These are phyloP conservation scores for Fraxinus sp. DNA, from an alignment of 305 asterid species.

Conservation along the genomic window DNA sequence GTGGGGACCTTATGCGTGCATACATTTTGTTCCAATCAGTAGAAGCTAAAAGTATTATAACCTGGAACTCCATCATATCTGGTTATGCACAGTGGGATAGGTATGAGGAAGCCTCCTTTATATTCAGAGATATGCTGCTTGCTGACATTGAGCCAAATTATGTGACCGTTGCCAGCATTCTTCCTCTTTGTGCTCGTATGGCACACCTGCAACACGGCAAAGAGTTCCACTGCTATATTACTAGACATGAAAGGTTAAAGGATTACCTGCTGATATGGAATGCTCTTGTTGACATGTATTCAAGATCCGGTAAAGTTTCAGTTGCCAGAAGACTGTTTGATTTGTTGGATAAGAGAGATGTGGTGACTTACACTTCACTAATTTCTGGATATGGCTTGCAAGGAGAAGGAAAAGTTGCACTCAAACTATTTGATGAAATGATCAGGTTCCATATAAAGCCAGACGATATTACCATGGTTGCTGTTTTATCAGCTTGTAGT, in stretches of 20 bases:
- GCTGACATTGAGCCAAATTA: slow-evolving; percentile 55
- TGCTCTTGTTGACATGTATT: slow-evolving; percentile 75
- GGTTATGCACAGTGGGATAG: slow-evolving; percentile 60
- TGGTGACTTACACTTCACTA: slow-evolving; percentile 77
- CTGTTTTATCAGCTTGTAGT: slow-evolving; percentile 78
- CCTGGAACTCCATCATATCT: slow-evolving; percentile 85
- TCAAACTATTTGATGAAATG: slow-evolving; percentile 69
- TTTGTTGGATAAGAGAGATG: slow-evolving; percentile 60
- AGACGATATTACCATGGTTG: slow-evolving; percentile 71
- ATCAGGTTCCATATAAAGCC: slow-evolving; percentile 55
- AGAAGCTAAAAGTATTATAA: slow-evolving; percentile 42
- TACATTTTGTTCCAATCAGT: slow-evolving; percentile 47
- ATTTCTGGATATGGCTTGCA: slow-evolving; percentile 79
- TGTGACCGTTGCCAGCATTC: slow-evolving; percentile 74
- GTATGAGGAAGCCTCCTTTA: slow-evolving; percentile 61
- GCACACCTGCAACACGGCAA: slow-evolving; percentile 74
- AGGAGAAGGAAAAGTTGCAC: slow-evolving; percentile 65
- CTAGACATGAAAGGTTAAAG: slow-evolving; percentile 46
- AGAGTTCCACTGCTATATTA: slow-evolving; percentile 75
- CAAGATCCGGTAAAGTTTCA: slow-evolving; percentile 69
- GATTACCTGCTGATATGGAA: slow-evolving; percentile 62
- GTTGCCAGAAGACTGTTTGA: slow-evolving; percentile 62
- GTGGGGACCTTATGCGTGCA: slow-evolving; percentile 65
- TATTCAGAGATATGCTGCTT: slow-evolving; percentile 60
- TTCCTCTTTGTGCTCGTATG: slow-evolving; percentile 80